phyloP scores from a whole-genome alignment of 352 stramenopile species.

The Phytopythium delawarense region DNA sequence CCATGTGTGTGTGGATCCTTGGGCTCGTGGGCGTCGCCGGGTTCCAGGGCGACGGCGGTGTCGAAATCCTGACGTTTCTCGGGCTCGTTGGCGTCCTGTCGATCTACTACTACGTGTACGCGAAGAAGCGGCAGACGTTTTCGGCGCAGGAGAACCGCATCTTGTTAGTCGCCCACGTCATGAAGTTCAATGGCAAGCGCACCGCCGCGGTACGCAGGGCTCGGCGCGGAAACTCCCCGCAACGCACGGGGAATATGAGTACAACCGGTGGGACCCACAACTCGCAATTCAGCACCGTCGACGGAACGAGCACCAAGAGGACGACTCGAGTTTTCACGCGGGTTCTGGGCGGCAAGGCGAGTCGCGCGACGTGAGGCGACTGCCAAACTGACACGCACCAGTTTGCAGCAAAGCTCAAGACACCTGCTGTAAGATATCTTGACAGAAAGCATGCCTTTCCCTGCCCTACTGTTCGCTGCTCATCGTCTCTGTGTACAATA shows the following conservation, averaged over 20 bases:
- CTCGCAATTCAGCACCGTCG: not conserved
- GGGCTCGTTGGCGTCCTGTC: conserved; percentile 8
- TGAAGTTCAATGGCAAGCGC: conserved; percentile 11
- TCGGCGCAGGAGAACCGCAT: conserved; percentile 15
- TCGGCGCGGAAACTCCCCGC: not conserved
- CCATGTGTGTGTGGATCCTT: conserved; percentile 14
- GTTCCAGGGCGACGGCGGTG: conserved; percentile 10
- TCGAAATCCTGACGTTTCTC: conserved; percentile 9
- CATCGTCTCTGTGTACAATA: conserved; percentile 24
- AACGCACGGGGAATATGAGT: not conserved
- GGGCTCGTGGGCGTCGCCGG: conserved; percentile 6
- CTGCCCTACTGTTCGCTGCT: not conserved
- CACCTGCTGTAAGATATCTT: not conserved
- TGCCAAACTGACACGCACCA: not conserved
- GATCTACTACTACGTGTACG: conserved; percentile 15
- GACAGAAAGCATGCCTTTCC: not conserved
- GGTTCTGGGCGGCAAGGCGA: not conserved
- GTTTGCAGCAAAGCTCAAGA: not conserved
- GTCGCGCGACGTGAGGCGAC: not conserved
- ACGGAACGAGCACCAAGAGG: not conserved
- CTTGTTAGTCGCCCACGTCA: conserved; percentile 11
- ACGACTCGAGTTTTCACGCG: not conserved
- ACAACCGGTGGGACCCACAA: not conserved
- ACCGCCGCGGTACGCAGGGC: not conserved
- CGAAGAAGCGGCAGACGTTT: conserved; percentile 17